Percentiles rank a stretch among this genome's conserved stretches.
Evolutionary conservation across 768 basidiomycete genomes (phyloP).

Genomic region (Calocera viscosa): DNA sequence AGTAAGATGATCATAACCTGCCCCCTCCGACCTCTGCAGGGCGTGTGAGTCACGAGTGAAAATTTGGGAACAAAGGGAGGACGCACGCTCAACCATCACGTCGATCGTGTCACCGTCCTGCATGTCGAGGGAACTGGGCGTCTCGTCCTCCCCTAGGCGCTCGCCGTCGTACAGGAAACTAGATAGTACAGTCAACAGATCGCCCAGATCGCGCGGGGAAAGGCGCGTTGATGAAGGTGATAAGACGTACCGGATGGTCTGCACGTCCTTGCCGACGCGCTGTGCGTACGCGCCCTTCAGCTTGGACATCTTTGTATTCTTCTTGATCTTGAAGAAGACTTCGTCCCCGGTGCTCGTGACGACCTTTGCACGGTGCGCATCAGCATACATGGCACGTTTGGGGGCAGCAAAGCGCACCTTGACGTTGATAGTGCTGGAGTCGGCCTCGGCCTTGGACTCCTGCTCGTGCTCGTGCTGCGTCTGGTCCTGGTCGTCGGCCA

Average conservation of each 20-base stretch:
- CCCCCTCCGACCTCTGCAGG: constrained; percentile 20
- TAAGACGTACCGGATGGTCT: constrained; percentile 64
- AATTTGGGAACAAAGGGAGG: background rate
- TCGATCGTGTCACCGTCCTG: constrained; percentile 82
- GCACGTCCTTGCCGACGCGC: constrained; percentile 83
- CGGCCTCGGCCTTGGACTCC: constrained; percentile 41
- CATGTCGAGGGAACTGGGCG: constrained; percentile 73
- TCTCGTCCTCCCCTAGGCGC: constrained; percentile 80
- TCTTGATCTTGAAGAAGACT: constrained; percentile 96
- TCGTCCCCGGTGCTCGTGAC: constrained; percentile 67
- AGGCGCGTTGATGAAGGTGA: background rate
- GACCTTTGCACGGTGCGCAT: constrained; percentile 38
- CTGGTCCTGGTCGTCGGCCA: background rate
- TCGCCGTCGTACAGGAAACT: constrained; percentile 87
- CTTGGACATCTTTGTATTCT: constrained; percentile 82
- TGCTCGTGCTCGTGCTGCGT: background rate
- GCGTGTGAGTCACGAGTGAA: constrained; percentile 5
- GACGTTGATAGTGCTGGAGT: constrained; percentile 60
- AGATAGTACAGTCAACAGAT: background rate
- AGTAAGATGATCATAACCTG: constrained; percentile 1
- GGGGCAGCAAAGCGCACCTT: constrained; percentile 39
- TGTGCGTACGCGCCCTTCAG: constrained; percentile 83
- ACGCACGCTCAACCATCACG: constrained; percentile 86
- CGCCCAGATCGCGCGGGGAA: background rate
- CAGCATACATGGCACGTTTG: background rate